Evolutionary conservation across 306 rosid species (phyloP).

Genomic region (Medicago arabica): DNA sequence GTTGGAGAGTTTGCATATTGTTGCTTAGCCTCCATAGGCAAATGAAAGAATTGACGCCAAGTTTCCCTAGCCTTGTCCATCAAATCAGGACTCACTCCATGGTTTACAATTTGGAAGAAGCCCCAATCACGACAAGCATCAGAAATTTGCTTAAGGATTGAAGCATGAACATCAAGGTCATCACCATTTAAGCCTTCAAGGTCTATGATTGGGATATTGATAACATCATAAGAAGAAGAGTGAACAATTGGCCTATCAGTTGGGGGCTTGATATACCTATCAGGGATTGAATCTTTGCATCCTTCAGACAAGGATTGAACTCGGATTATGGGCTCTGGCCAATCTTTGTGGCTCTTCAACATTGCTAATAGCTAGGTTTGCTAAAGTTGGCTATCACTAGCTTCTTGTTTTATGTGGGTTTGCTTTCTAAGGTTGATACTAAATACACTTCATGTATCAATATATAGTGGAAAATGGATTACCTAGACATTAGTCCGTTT

Average conservation of each 20-base stretch:
- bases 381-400: background rate
- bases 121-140: slow-evolving; percentile 84
- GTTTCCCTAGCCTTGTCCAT: slow-evolving; percentile 60
- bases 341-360: slow-evolving; percentile 58
- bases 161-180: background rate
- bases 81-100: slow-evolving; percentile 64
- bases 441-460: slow-evolving; percentile 10
- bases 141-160: slow-evolving; percentile 47
- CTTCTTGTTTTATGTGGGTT: background rate
- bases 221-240: background rate
- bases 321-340: slow-evolving; percentile 93
- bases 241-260: slow-evolving; percentile 50
- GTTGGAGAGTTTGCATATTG: slow-evolving; percentile 70
- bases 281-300: slow-evolving; percentile 57
- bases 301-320: slow-evolving; percentile 81
- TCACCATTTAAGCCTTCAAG: slow-evolving; percentile 42
- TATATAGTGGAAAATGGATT: background rate
- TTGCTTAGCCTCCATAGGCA: slow-evolving; percentile 73
- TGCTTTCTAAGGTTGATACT: slow-evolving; percentile 15
- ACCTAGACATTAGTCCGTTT: background rate
- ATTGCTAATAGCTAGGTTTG: slow-evolving; percentile 23
- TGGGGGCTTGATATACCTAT: slow-evolving; percentile 72
- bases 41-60: slow-evolving; percentile 75
- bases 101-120: slow-evolving; percentile 75
- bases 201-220: slow-evolving; percentile 77